Evolutionary conservation across 495 filamentous ascomycete species (phyloP), one percentile per base, ranked within the genome.

Genomic region (Hypoxylon crocopeplum): DNA sequence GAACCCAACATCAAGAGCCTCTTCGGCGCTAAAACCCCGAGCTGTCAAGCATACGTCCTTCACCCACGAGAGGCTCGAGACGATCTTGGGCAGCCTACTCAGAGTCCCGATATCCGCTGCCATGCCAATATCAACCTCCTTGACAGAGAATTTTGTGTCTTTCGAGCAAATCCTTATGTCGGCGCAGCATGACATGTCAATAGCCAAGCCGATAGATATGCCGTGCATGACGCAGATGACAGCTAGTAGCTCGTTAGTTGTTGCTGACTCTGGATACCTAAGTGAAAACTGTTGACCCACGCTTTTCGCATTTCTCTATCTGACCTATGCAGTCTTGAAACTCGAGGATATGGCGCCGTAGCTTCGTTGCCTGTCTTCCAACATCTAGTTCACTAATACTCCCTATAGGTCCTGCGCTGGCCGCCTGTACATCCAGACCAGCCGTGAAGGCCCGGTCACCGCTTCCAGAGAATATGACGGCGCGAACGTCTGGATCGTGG

Each of bases 31-130:
- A 63, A 96, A 98, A 41, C 84, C 71, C 29, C 95, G 75, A 20
- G 89, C 93, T 5, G 87, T 88, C 54, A 97, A 73, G 45, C 84
- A 85, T 0, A 98, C 88, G 29, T 98, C 95, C 73, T 97, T 97
- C 21, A 96, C 90, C 92, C 93, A 98, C 7, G 86, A 87, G 49
- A 75, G 75, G 52, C 77, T 86, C 1, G 87, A 87, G 4, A 96
- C 91, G 6, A 88, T 77, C 74, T 95, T 94, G 24, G 94, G 94
- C 34, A 98, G 76, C 2, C 94, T 87, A 16, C 81, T 85, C 32
- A 98, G 75, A 1, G 92, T 97, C 12, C 94, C 94, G 40, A 98
- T 86, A 72, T 98, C 94, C 12, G 94, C 94, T 10, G 94, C 94
- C 21, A 98, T 72, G 0, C 94, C 94, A 29, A 98, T 95, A 68